Base-by-base conservation (phyloP, 2,329 filamentous ascomycete species). In the Stachybotrys chlorohalonatus region DNA sequence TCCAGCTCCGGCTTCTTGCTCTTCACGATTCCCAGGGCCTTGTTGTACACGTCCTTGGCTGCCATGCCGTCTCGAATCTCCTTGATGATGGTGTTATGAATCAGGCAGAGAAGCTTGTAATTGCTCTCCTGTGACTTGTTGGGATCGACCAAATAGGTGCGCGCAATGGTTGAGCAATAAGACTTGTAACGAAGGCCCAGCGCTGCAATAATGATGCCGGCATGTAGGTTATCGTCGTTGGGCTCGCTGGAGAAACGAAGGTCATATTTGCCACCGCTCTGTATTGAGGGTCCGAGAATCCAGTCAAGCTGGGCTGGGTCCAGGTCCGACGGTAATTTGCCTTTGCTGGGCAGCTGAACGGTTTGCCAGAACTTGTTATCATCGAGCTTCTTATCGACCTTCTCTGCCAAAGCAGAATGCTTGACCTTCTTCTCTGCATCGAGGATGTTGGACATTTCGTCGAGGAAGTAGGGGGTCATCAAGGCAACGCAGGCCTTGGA, bases 391-490 rank as follows among this genome's bases (percentile, higher is more conserved):
- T 85, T 83, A 62, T 93, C 85, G 36, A 99, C 87, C 71, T 92
- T 94, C 64, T 90, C 85, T n/a, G 89, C 85, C 7, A 99, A 80
- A 2, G 81, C 80, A 60, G 86, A 89, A 73, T 99, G 94, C 59
- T 91, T 94, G 67, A 97, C 90, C 68, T 96, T 96, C 78, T 96
- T 96, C 71, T 97, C 95, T 62, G 92, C 87, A 66, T 99, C 94
- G 57, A 99, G 83, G 53, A 97, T 87, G 63, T 89, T 87, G 52
- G 93, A 96, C 92, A 99, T 97, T 70, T 96, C 92, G 67, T 99
- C 94, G 60, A 99, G 86, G 70, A 97, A 97, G 72, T 94, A 99
- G 56, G 93, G 90, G 52, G 90, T 90, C 86, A 97, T 95, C 57
- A 97, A 78, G 56, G 91, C 92, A 60, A 95, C 93, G 63, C 92